These are phyloP conservation scores for Rhytidiadelphus loreus DNA, from an alignment of 225 moss, liverwort and hornwort species.

Conservation along the genomic window DNA sequence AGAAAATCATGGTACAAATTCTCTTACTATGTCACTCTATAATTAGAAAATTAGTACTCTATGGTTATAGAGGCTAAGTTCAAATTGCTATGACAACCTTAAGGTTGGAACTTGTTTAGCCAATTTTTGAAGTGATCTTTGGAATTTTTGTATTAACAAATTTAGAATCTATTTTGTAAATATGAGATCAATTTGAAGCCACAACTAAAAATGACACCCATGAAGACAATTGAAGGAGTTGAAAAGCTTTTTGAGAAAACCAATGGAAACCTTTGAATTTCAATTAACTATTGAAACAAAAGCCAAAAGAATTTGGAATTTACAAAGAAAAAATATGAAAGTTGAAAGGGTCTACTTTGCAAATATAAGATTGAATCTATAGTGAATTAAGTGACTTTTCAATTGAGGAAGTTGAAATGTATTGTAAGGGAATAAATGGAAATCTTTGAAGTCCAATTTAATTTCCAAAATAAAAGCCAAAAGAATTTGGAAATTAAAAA, in stretches of 20 bases:
- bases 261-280: not conserved
- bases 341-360: too few species aligned
- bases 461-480: too few species aligned
- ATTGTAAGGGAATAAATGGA: too few species aligned
- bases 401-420: too few species aligned
- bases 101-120: too few species aligned
- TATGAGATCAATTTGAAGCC: accelerated
- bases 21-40: accelerated
- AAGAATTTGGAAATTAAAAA: too few species aligned
- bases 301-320: not conserved
- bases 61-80: too few species aligned
- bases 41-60: not conserved
- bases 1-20: not conserved
- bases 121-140: not conserved
- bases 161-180: not conserved
- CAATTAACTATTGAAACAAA: not conserved
- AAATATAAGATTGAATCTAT: too few species aligned
- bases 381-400: too few species aligned
- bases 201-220: not conserved
- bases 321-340: too few species aligned
- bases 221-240: not conserved
- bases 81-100: not conserved
- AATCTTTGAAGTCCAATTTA: too few species aligned
- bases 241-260: not conserved
- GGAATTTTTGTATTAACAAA: not conserved